These are phyloP conservation scores for Malus hybrid DNA, from an alignment of 331 rosid species.

Conservation along the genomic window DNA sequence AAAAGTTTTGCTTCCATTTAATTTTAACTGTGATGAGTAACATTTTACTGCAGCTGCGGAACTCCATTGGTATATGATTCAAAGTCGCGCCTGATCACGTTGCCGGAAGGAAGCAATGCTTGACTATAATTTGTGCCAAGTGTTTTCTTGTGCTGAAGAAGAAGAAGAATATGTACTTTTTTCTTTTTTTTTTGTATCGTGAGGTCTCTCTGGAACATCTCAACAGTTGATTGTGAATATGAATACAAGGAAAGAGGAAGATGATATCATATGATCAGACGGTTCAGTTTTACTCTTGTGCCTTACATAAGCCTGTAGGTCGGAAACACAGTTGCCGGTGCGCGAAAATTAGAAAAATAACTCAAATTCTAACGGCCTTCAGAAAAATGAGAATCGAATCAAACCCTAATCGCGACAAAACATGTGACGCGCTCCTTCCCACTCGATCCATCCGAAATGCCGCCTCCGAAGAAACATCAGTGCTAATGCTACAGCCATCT, in stretches of 20 bases:
- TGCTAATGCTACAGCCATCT: neutral
- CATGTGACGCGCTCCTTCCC: constrained; percentile 2
- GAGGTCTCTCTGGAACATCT: neutral
- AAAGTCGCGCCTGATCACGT: constrained; percentile 72
- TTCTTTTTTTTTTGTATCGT: neutral
- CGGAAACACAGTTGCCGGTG: neutral
- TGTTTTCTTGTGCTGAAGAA: constrained; percentile 5
- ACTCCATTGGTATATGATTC: constrained; percentile 63
- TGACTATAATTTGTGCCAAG: constrained; percentile 19
- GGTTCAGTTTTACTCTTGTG: neutral
- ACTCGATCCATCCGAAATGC: neutral
- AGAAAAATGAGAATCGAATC: neutral
- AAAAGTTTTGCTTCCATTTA: neutral
- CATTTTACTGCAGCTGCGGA: constrained; percentile 53
- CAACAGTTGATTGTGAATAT: constrained; percentile 1
- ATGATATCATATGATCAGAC: neutral
- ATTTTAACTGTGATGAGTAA: constrained; percentile 13
- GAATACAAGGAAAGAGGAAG: neutral
- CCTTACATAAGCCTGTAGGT: neutral
- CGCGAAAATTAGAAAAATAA: neutral
- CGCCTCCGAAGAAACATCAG: neutral
- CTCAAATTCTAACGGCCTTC: neutral
- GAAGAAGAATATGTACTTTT: too few species aligned
- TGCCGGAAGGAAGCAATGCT: constrained; percentile 76
- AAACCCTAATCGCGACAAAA: neutral